Evolutionary conservation across 192 early-diverging fungal genomes (phyloP).

Genomic region (Lobosporangium transversale): DNA sequence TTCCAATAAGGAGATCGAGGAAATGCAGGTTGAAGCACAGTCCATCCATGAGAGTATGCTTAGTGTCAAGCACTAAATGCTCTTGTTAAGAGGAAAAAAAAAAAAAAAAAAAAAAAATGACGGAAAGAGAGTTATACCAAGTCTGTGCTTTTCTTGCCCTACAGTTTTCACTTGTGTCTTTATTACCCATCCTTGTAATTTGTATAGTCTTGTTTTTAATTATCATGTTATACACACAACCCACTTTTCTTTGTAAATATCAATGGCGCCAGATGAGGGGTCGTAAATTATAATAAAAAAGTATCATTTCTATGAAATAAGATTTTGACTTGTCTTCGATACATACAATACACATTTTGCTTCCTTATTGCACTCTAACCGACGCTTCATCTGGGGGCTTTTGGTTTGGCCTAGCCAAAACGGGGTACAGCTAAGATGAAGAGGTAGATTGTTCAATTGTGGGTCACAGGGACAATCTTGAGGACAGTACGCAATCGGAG

Average conservation of each 20-base stretch:
- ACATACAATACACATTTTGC: conserved; percentile 25
- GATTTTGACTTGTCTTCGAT: not conserved
- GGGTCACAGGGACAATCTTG: conserved; percentile 24
- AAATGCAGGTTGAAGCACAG: conserved; percentile 48
- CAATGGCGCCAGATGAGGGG: no score
- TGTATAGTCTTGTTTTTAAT: no score
- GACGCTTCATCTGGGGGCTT: conserved; percentile 14
- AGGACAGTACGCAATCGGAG: conserved; percentile 3
- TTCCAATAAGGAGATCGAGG: conserved; percentile 34
- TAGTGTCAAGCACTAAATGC: conserved; percentile 17
- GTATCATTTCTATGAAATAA: not conserved
- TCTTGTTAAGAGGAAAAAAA: not conserved
- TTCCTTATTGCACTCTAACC: conserved; percentile 9
- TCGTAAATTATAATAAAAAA: no score
- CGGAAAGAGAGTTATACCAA: not conserved
- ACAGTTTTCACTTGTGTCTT: not conserved
- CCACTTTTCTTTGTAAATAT: not conserved
- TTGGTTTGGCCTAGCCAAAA: conserved; percentile 26
- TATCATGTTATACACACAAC: no score
- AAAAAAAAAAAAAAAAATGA: not conserved
- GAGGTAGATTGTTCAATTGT: not conserved
- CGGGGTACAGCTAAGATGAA: conserved; percentile 25
- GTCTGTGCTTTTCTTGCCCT: not conserved
- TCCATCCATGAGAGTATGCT: conserved; percentile 49
- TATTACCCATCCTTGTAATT: not conserved